Evolutionary conservation across 192 early-diverging fungal species (phyloP).

Genomic region (Oehlia diaphana): DNA sequence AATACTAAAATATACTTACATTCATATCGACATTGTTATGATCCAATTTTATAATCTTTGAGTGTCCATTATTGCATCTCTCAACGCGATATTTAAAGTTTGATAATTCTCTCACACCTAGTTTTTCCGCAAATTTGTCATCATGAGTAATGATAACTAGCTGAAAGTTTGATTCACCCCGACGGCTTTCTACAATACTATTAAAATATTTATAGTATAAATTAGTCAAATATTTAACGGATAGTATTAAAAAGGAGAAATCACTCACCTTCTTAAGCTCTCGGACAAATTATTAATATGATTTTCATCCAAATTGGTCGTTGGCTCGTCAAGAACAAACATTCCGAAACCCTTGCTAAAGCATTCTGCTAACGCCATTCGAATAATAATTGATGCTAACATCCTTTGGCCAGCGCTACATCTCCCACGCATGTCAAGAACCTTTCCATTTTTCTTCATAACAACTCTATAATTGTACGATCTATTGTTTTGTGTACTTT

Average conservation of each 20-base stretch:
- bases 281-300: constrained; percentile 87
- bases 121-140: constrained; percentile 86
- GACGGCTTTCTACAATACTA: constrained; percentile 79
- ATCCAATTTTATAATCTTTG: not conserved
- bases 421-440: constrained; percentile 91
- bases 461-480: constrained; percentile 92
- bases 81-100: not conserved
- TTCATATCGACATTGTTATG: not conserved
- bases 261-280: constrained; percentile 67
- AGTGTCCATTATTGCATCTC: not conserved
- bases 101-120: constrained; percentile 49
- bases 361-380: constrained; percentile 92
- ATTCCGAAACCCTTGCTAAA: constrained; percentile 93
- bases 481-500: constrained; percentile 65
- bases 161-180: constrained; percentile 90
- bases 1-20: no score
- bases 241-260: not conserved
- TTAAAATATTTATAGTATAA: not conserved
- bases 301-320: constrained; percentile 90
- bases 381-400: constrained; percentile 92
- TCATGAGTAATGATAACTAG: constrained; percentile 98
- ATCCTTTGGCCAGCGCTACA: constrained; percentile 98
- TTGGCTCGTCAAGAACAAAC: constrained; percentile 95
- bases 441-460: constrained; percentile 84
- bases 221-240: not conserved